These are phyloP conservation scores for Alnus glutinosa DNA, from an alignment of 306 rosid genomes.

Conservation along the genomic window DNA sequence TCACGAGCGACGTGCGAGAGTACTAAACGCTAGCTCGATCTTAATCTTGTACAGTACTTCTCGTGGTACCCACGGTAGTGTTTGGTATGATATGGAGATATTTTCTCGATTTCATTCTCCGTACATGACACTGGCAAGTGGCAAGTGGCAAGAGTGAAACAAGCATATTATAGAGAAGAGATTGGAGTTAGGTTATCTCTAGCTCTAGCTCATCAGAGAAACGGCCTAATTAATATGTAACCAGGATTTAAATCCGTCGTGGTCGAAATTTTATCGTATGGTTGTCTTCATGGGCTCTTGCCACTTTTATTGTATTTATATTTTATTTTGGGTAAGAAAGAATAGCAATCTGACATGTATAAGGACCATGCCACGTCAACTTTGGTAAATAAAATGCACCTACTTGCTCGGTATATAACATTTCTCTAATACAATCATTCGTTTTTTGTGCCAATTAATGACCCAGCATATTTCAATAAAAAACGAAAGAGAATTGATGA, in stretches of 20 bases:
- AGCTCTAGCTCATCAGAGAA: too few species aligned
- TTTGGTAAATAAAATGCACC: too few species aligned
- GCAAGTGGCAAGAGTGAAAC: neutral
- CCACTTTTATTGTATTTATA: neutral
- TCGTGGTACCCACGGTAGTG: neutral
- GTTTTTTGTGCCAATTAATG: too few species aligned
- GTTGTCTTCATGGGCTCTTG: too few species aligned
- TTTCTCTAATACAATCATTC: too few species aligned
- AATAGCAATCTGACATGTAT: too few species aligned
- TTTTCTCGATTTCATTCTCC: neutral
- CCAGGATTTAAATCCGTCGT: neutral
- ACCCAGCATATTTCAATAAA: too few species aligned
- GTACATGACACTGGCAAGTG: neutral
- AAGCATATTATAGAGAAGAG: neutral
- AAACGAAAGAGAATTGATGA: too few species aligned
- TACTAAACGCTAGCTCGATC: neutral
- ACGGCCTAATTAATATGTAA: neutral
- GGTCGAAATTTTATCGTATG: neutral
- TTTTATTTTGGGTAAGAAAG: too few species aligned
- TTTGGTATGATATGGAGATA: neutral
- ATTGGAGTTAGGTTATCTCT: too few species aligned
- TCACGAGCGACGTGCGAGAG: neutral
- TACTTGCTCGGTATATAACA: too few species aligned
- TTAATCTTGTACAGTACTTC: neutral
- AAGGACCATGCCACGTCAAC: too few species aligned